Evolutionary conservation across 139 green algal species (phyloP).

Genomic region (Desmodesmus armatus): DNA sequence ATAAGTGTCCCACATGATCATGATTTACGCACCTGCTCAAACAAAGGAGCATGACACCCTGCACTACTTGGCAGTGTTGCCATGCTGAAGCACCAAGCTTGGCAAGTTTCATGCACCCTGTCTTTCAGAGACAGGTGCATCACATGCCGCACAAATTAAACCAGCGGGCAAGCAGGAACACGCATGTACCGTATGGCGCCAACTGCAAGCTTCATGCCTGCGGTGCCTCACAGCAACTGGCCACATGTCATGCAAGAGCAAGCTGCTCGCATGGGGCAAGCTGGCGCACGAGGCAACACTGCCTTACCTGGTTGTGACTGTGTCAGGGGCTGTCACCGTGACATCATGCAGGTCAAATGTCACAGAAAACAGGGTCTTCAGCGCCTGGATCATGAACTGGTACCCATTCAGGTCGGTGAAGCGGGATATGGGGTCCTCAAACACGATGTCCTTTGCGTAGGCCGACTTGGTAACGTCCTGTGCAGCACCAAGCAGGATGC

Average conservation of each 20-base stretch:
- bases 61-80: no score
- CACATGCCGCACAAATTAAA: no score
- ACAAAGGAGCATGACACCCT: no score
- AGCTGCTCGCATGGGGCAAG: no score
- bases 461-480: slow-evolving; percentile 47
- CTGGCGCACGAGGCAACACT: no score
- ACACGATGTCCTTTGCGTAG: slow-evolving; percentile 53
- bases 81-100: no score
- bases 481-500: not conserved
- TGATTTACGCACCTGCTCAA: no score
- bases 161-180: no score
- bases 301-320: slow-evolving; percentile 54
- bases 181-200: not conserved
- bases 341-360: slow-evolving; percentile 66
- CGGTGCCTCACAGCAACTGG: not conserved
- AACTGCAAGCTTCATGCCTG: not conserved
- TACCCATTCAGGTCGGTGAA: slow-evolving; percentile 53
- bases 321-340: slow-evolving; percentile 43
- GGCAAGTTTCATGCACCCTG: no score
- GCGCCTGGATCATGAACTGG: slow-evolving; percentile 45
- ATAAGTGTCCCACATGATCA: no score
- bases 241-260: not conserved
- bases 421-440: slow-evolving; percentile 62
- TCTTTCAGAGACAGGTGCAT: no score
- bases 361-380: slow-evolving; percentile 69